These are phyloP conservation scores for Pythium phragmiticola DNA, from an alignment of 352 stramenopile genomes.

Conservation along the genomic window DNA sequence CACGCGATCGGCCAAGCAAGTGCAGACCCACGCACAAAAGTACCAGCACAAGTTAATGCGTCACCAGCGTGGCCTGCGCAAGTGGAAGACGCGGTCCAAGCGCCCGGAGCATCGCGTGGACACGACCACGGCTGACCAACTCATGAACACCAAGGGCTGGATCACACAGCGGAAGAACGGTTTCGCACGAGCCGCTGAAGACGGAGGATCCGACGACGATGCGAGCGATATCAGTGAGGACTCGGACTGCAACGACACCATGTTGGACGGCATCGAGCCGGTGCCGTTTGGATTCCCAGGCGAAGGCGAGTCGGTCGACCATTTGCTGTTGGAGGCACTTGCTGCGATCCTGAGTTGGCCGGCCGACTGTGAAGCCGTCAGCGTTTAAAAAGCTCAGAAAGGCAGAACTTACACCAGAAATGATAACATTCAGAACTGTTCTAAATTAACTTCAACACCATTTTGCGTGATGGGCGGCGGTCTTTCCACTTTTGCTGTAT, in stretches of 20 bases:
- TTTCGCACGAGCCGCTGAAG: neutral
- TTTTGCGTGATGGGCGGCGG: no score
- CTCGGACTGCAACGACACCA: neutral
- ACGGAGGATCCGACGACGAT: neutral
- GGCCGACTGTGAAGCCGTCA: neutral
- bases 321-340: neutral
- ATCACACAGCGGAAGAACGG: conserved; percentile 44
- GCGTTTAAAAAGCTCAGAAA: neutral
- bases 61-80: conserved; percentile 35
- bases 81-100: conserved; percentile 37
- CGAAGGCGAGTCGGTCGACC: neutral
- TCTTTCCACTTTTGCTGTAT: no score
- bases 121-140: conserved; percentile 12
- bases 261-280: conserved; percentile 1
- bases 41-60: conserved; percentile 83
- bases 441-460: no score
- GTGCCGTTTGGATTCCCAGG: neutral
- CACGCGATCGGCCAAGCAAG: conserved; percentile 79
- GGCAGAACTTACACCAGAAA: no score
- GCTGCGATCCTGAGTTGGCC: neutral
- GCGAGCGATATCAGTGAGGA: conserved; percentile 2
- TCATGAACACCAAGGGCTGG: conserved; percentile 4
- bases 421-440: no score
- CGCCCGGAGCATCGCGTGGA: conserved; percentile 29
- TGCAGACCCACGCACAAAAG: conserved; percentile 82